Evolutionary conservation across 768 basidiomycete species (phyloP), one percentile per base, ranked within the genome.

Genomic region (Stropharia rugosoannulata): DNA sequence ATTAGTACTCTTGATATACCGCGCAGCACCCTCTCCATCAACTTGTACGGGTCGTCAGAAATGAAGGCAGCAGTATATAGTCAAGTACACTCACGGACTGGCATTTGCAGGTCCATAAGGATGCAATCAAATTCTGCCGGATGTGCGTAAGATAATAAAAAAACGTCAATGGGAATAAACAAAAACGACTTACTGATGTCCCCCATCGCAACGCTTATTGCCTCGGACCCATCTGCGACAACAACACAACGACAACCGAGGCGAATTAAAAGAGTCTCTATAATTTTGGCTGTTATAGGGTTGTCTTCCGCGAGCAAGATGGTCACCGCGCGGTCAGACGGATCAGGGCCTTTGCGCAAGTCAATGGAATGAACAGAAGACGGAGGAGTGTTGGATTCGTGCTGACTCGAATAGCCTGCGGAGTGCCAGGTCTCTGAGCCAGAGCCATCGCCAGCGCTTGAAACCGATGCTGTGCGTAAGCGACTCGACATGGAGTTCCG

Each of bases 251-350:
- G 89, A 70, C 96, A 98, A 1, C 97, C 97, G 57, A 98, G 82
- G 36, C 95, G 87, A 58, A 93, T 90, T 45, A 99, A 82, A 43
- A 98, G 73, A 2, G 95, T 98, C 71, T 98, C 95, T 47, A 98
- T 87, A 47, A 99, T 98, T 77, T 98, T 98, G 32, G 92, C 91
- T 0, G 95, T 96, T 60, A 98, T 98, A 1, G 97, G 97, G 65
- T 99, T 98, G 64, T 98, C 95, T 70, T 98, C 97, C 1, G 96
- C 97, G 36, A 99, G 80, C 25, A 99, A 70, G 65, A 93, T 95
- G 39, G 95, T 97, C 51, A 98, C 87, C n/a, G 89, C 87, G 39
- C 93, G 85, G 67, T 95, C 94, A 55, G 71, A 81, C n/a, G 82
- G 85, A 67, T 93, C 90, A 4, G 86, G 86, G 1, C 81, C 86